Percentiles rank a stretch among this genome's conserved stretches.
Conservation (phyloP, 768 basidiomycete species). For the Pleurotus djamor region DNA sequence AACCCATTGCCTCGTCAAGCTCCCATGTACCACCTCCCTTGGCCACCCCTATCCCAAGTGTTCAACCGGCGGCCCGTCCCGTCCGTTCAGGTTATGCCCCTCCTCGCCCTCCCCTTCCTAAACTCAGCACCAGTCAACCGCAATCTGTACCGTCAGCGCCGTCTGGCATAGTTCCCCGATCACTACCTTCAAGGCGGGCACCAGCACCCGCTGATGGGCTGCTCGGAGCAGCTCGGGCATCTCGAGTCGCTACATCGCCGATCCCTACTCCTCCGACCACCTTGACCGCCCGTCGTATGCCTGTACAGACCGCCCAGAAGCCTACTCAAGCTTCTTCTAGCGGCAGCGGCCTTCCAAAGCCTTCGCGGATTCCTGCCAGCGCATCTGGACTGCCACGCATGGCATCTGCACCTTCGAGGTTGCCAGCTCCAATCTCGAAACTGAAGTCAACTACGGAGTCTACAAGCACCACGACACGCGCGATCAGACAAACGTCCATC, state of each 20-base stretch:
- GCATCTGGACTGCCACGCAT: slow-evolving; percentile 3
- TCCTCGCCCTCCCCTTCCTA: slow-evolving; percentile 4
- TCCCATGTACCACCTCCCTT: neutral
- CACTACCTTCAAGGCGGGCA: neutral
- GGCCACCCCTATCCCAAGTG: neutral
- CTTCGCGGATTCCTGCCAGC: neutral
- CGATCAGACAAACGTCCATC: neutral
- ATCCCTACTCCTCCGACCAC: neutral
- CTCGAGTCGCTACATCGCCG: neutral
- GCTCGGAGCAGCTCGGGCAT: neutral
- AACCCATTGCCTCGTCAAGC: neutral
- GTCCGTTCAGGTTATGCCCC: neutral
- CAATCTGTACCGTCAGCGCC: neutral
- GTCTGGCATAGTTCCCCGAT: neutral
- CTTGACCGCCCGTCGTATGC: neutral
- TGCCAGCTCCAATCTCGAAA: neutral
- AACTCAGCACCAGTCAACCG: neutral
- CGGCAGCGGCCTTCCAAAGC: neutral
- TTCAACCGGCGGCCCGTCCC: neutral
- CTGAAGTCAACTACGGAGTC: neutral
- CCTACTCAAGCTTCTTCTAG: neutral
- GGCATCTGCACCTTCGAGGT: neutral
- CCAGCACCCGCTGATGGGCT: neutral
- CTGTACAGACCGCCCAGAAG: neutral
- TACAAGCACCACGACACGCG: neutral